Base-by-base conservation (phyloP, 2,329 filamentous ascomycete genomes). In the Fusarium redolens region DNA sequence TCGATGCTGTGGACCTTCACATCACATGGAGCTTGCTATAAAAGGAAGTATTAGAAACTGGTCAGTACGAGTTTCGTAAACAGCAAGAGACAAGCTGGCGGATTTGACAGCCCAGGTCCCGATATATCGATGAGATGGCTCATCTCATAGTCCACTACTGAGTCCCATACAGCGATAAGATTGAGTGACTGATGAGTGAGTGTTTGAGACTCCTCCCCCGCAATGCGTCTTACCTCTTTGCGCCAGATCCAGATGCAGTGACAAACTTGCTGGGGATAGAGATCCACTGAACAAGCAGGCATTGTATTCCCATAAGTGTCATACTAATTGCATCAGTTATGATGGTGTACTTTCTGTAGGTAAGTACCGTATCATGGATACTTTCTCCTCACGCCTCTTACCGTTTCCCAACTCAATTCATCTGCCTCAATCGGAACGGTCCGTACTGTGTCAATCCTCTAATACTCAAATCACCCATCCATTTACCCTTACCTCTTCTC, bases 211-310 rank as follows among this genome's bases (percentile, higher is more conserved):
- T 61, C 65, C 65, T 67, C 51, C 71, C 71, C 71, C 67, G 51
- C 70, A 74, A 73, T 73, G 31, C 38, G 28, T 65, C 67, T 73
- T 74, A 44, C 55, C 66, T 59, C 40, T 59, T 72, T 63, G 15
- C 40, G 44, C 51, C 62, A 54, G 50, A 28, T 48, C 45, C 62
- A 54, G 50, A 28, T 48, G 68, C 43, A 44, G 43, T 37, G n/a
- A 40, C 18, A 28, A 43, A 15, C 28, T 28, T 56, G 22, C 44
- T 59, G 28, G 45, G 54, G 48, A 54, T 14, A 31, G 33, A 33
- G 25, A 47, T 52, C 58, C 65, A 65, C 66, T 65, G 51, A 56
- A 58, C 33, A 41, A 44, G 44, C 35, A 56, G 40, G 47, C 35
- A 47, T 48, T 28, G 17, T 28, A 41, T 44, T 56, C 33, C 61